These are phyloP conservation scores for Blastobotrys elegans DNA, from an alignment of 1,139 yeast species.

Conservation along the genomic window DNA sequence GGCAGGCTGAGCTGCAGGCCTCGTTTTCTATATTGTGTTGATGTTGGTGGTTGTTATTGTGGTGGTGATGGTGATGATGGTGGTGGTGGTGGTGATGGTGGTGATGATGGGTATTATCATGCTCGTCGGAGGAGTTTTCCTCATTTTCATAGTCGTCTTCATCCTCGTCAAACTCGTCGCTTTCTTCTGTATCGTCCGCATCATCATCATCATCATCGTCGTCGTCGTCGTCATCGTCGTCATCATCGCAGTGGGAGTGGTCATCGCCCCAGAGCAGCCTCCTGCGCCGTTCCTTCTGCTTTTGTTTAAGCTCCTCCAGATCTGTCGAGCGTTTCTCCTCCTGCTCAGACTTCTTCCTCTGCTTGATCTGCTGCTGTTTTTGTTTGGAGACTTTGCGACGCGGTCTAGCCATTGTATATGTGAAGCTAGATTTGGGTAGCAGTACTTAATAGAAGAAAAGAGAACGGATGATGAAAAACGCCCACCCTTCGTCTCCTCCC, in stretches of 20 bases:
- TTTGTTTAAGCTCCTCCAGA: slow-evolving; percentile 16
- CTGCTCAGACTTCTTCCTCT: slow-evolving; percentile 5
- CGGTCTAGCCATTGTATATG: slow-evolving; percentile 17
- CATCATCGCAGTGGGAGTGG: slow-evolving; percentile 13
- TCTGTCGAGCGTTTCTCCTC: slow-evolving; percentile 4
- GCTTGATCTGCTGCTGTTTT: slow-evolving; percentile 10
- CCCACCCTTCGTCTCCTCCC: no score
- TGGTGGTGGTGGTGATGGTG: slow-evolving; percentile 6
- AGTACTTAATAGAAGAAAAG: no score
- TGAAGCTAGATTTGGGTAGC: no score
- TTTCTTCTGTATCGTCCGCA: slow-evolving; percentile 9
- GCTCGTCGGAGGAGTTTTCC: slow-evolving; percentile 13
- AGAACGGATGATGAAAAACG: no score
- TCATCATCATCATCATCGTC: slow-evolving; percentile 12
- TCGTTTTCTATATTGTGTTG: no score
- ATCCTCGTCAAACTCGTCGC: slow-evolving; percentile 3
- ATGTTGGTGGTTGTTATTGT: slow-evolving; percentile 2
- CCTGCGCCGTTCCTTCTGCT: slow-evolving; percentile 18
- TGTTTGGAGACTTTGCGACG: slow-evolving; percentile 17
- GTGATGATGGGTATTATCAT: slow-evolving; percentile 5
- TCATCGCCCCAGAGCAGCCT: slow-evolving; percentile 15
- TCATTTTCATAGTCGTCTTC: slow-evolving; percentile 11
- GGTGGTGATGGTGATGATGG: slow-evolving; percentile 10
- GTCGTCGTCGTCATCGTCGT: slow-evolving; percentile 9
- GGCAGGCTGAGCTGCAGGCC: slow-evolving; percentile 12